Evolutionary conservation across 2,329 filamentous ascomycete species (phyloP).

Genomic region (Phaeomoniella chlamydospora): DNA sequence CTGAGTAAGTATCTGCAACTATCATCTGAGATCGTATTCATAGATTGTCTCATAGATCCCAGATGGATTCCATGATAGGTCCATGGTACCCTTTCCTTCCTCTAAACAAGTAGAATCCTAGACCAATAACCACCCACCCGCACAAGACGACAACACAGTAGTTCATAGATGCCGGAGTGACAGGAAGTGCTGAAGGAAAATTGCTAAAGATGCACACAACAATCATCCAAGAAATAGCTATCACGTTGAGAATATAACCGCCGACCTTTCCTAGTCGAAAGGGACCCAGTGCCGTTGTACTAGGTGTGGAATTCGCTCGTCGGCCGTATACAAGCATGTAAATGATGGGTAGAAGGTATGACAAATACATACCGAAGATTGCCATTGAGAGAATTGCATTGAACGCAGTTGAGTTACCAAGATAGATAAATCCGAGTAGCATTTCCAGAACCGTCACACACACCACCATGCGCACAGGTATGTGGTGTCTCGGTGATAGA

Average conservation of each 20-base stretch:
- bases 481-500: constrained; percentile 4
- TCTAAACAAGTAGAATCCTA: no score
- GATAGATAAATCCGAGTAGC: constrained; percentile 26
- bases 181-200: constrained; percentile 24
- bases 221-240: no score
- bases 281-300: constrained; percentile 29
- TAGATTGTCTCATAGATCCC: no score
- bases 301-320: no score
- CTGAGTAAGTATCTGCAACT: no score
- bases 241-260: constrained; percentile 27
- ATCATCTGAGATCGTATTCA: no score
- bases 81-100: no score
- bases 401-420: constrained; percentile 10
- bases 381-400: no score
- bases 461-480: constrained; percentile 6
- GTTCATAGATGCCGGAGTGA: constrained; percentile 22
- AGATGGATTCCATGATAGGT: no score
- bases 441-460: constrained; percentile 28
- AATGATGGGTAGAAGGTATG: constrained; percentile 31
- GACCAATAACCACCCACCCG: no score
- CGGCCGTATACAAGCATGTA: constrained; percentile 31
- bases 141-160: constrained; percentile 26
- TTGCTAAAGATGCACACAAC: constrained; percentile 37
- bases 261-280: constrained; percentile 34
- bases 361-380: no score